phyloP scores from a whole-genome alignment of 768 basidiomycete genomes.

The Termitomyces bulborhizus region DNA sequence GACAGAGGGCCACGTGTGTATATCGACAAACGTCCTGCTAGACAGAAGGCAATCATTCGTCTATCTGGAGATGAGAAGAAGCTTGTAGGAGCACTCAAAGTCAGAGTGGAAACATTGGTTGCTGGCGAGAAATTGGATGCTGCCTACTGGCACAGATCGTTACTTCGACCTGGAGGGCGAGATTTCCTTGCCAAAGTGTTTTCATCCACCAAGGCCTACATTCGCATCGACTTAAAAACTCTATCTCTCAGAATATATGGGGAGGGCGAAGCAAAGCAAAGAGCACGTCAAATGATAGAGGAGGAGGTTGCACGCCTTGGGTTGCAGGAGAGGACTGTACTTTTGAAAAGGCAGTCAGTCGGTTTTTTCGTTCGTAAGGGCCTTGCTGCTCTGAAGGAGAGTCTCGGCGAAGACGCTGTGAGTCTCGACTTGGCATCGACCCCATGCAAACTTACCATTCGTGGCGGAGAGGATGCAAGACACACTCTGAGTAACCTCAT shows the following conservation, averaged over 20 bases:
- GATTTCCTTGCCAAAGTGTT: constrained; percentile 29
- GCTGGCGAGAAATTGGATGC: constrained; percentile 41
- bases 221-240: constrained; percentile 40
- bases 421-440: constrained; percentile 31
- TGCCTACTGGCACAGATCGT: constrained; percentile 44
- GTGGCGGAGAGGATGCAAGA: constrained; percentile 51
- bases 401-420: constrained; percentile 49
- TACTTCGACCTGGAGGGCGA: constrained; percentile 22
- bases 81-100: constrained; percentile 50
- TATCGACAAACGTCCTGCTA: constrained; percentile 15
- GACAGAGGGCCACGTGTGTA: constrained; percentile 28
- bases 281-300: constrained; percentile 38
- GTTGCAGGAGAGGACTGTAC: constrained; percentile 33
- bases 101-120: constrained; percentile 49
- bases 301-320: constrained; percentile 42
- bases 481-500: constrained; percentile 40
- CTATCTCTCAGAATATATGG: constrained; percentile 43
- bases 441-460: constrained; percentile 38
- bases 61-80: constrained; percentile 49
- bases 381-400: constrained; percentile 42
- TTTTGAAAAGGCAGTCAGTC: constrained; percentile 31
- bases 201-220: constrained; percentile 31
- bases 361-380: constrained; percentile 48
- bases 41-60: constrained; percentile 27
- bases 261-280: constrained; percentile 27